Evolutionary conservation across 805 yeast genomes (phyloP).

Genomic region (Schwanniomyces yamadae): DNA sequence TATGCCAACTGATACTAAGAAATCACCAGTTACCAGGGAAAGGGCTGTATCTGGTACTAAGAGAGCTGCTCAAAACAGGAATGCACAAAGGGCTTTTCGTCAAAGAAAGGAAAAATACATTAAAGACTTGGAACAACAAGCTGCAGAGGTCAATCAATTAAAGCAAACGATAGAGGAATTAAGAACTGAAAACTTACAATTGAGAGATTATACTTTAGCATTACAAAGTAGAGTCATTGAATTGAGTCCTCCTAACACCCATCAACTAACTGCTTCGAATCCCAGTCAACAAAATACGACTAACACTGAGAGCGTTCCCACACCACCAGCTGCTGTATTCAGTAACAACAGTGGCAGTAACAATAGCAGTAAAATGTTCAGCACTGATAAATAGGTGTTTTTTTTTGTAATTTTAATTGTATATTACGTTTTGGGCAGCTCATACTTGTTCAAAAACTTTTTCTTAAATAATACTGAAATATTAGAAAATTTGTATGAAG

Average conservation of each 20-base stretch:
- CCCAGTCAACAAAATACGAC: conserved; percentile 6
- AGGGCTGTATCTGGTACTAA: conserved; percentile 55
- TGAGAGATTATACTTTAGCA: conserved; percentile 70
- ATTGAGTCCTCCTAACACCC: conserved; percentile 22
- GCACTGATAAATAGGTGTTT: conserved; percentile 7
- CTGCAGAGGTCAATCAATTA: conserved; percentile 59
- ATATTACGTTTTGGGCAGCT: no score
- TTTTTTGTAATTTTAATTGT: no score
- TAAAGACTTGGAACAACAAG: conserved; percentile 73
- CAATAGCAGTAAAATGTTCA: conserved; percentile 8
- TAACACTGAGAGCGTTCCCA: conserved; percentile 11
- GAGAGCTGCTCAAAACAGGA: conserved; percentile 89
- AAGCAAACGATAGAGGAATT: conserved; percentile 66
- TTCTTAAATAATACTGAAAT: no score
- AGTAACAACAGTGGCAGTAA: no score
- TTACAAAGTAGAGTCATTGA: conserved; percentile 68
- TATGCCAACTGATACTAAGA: background rate
- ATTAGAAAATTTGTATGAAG: no score
- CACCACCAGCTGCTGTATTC: conserved; percentile 15
- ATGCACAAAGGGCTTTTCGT: conserved; percentile 90
- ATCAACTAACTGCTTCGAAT: conserved; percentile 21
- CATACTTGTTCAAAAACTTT: no score
- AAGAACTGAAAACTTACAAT: conserved; percentile 65
- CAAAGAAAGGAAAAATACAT: conserved; percentile 79
- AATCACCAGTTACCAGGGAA: background rate